Percentiles rank a stretch among this genome's conserved stretches.
Evolutionary conservation across 2,329 filamentous ascomycete species (phyloP).

Genomic region (Intubia oerlemansii): DNA sequence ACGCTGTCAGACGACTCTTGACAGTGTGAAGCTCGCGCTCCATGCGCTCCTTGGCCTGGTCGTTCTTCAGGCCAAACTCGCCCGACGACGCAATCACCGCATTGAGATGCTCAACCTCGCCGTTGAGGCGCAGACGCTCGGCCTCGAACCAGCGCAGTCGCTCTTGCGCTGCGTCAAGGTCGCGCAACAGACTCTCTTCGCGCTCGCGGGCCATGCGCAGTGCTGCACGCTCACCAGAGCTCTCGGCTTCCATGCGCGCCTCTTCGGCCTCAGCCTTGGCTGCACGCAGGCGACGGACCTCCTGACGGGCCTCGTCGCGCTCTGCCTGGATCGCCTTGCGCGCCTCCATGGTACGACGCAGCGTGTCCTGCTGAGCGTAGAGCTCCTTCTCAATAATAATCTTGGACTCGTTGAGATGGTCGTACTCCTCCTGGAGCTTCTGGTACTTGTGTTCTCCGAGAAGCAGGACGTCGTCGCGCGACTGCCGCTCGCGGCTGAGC

Average conservation of each 20-base stretch:
- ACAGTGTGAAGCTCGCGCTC: slow-evolving; percentile 82
- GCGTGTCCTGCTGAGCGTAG: slow-evolving; percentile 81
- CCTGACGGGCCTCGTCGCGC: slow-evolving; percentile 70
- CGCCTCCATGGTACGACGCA: slow-evolving; percentile 69
- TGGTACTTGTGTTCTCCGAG: slow-evolving; percentile 77
- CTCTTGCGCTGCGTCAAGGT: slow-evolving; percentile 59
- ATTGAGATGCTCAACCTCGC: slow-evolving; percentile 67
- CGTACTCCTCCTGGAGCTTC: slow-evolving; percentile 64
- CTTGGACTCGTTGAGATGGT: slow-evolving; percentile 77
- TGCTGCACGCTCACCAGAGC: slow-evolving; percentile 60
- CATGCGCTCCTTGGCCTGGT: slow-evolving; percentile 82
- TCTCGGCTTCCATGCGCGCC: slow-evolving; percentile 63
- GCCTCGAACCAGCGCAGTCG: slow-evolving; percentile 60
- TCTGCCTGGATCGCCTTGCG: slow-evolving; percentile 63
- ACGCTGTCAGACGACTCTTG: slow-evolving; percentile 72
- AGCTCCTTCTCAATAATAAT: slow-evolving; percentile 97
- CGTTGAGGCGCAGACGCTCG: slow-evolving; percentile 55
- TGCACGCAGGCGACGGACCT: slow-evolving; percentile 62
- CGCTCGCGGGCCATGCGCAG: slow-evolving; percentile 59
- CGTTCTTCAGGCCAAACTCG: slow-evolving; percentile 71
- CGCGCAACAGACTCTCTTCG: slow-evolving; percentile 53
- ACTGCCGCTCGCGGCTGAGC: slow-evolving; percentile 77
- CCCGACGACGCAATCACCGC: slow-evolving; percentile 77
- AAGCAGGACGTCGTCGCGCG: slow-evolving; percentile 78
- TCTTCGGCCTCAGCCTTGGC: slow-evolving; percentile 75